Evolutionary conservation across 805 yeast species (phyloP).

Genomic region (Saccharomycopsis guyanensis): DNA sequence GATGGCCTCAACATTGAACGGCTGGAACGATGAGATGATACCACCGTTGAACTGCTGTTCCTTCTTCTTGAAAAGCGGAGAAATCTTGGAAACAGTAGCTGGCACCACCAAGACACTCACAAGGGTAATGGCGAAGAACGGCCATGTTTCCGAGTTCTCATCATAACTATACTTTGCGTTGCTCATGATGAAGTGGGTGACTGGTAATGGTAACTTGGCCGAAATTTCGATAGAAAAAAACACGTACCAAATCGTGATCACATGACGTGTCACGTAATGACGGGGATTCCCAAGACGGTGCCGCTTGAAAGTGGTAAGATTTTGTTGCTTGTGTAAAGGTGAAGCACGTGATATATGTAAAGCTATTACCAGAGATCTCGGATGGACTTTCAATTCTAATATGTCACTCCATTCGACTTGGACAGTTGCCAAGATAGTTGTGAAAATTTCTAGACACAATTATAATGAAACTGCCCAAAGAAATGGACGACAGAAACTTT

Average conservation of each 20-base stretch:
- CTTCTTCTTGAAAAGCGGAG: slow-evolving; percentile 24
- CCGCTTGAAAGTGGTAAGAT: not conserved
- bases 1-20: slow-evolving; percentile 30
- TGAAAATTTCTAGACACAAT: too few relatives aligned
- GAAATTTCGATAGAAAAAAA: not conserved
- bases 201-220: not conserved
- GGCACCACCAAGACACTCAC: slow-evolving; percentile 65
- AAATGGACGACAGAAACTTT: too few relatives aligned
- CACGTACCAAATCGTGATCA: too few relatives aligned
- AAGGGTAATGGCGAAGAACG: slow-evolving; percentile 74
- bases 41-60: slow-evolving; percentile 29
- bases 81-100: slow-evolving; percentile 34
- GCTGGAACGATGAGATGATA: slow-evolving; percentile 29
- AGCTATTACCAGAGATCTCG: too few relatives aligned
- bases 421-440: too few relatives aligned
- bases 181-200: slow-evolving; percentile 29
- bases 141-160: slow-evolving; percentile 90
- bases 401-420: too few relatives aligned
- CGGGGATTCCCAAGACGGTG: not conserved
- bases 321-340: not conserved
- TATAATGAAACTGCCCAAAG: too few relatives aligned
- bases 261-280: too few relatives aligned
- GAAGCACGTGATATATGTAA: not conserved
- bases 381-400: too few relatives aligned
- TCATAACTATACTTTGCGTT: slow-evolving; percentile 68